Evolutionary conservation across 345 rosid species (phyloP).

Genomic region (Leavenworthia alabamica): DNA sequence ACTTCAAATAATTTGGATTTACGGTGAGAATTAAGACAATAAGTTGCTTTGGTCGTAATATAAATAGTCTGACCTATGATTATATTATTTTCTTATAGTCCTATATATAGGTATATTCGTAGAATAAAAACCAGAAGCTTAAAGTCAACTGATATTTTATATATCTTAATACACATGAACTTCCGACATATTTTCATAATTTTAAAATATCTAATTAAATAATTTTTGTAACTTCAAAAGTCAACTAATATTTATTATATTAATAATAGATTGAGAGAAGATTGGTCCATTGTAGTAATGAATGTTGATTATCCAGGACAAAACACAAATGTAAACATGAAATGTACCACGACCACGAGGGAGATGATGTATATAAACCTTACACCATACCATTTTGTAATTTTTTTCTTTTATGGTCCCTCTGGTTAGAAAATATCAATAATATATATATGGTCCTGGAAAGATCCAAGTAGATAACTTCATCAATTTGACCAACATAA

Average conservation of each 20-base stretch:
- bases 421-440: background rate
- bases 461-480: too few relatives aligned
- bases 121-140: too few relatives aligned
- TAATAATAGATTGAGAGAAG: slow-evolving; percentile 2
- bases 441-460: slow-evolving; percentile 18
- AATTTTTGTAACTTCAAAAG: slow-evolving; percentile 1
- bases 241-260: slow-evolving; percentile 23
- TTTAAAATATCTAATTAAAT: background rate
- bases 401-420: slow-evolving; percentile 14
- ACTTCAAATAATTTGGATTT: background rate
- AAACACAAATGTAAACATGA: slow-evolving; percentile 15
- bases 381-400: slow-evolving; percentile 16
- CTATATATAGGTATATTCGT: background rate
- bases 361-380: slow-evolving; percentile 15
- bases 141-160: slow-evolving; percentile 23
- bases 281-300: slow-evolving; percentile 13
- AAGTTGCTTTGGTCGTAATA: background rate
- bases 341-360: slow-evolving; percentile 29
- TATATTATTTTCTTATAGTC: background rate
- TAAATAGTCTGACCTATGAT: background rate
- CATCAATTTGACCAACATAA: too few relatives aligned
- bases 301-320: background rate
- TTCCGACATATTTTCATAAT: slow-evolving; percentile 4
- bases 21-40: background rate
- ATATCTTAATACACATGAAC: slow-evolving; percentile 7